Conservation (phyloP, 2,329 filamentous ascomycete genomes). For the Pseudogymnoascus sp. region DNA sequence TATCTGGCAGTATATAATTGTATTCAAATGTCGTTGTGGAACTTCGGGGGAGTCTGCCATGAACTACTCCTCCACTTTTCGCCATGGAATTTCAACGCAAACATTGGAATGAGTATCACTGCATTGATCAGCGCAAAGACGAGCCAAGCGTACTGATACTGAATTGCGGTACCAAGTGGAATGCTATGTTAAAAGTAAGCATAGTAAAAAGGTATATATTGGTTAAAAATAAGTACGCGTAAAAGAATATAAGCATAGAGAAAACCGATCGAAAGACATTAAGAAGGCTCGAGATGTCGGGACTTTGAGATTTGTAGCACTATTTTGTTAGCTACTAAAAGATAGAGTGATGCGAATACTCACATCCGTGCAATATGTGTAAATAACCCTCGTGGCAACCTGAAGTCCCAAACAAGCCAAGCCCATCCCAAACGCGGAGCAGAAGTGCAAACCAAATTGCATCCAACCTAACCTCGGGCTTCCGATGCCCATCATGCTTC, state of each 20-base stretch:
- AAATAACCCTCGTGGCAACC: conserved; percentile 29
- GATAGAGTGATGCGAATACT: conserved; percentile 13
- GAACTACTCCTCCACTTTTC: conserved; percentile 16
- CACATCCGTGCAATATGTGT: conserved; percentile 29
- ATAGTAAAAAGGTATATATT: not conserved
- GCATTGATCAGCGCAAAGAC: conserved; percentile 24
- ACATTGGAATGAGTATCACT: conserved; percentile 20
- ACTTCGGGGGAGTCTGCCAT: conserved; percentile 19
- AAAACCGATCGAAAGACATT: no score
- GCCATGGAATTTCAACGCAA: conserved; percentile 20
- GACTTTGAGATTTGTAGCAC: no score
- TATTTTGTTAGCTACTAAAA: not conserved
- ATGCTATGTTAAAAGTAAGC: conserved; percentile 17
- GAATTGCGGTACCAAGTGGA: conserved; percentile 22
- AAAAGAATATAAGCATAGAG: no score
- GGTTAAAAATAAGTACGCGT: no score
- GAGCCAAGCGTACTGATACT: conserved; percentile 26
- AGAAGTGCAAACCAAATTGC: conserved; percentile 25
- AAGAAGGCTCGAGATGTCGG: no score
- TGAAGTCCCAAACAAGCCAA: conserved; percentile 30
- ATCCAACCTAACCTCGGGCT: conserved; percentile 28
- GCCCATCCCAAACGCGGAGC: conserved; percentile 29
- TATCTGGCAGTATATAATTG: no score
- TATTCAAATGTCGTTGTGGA: conserved; percentile 14
- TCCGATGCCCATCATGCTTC: conserved; percentile 21